Conservation (phyloP, 306 rosid species). For the Quercus glauca region DNA sequence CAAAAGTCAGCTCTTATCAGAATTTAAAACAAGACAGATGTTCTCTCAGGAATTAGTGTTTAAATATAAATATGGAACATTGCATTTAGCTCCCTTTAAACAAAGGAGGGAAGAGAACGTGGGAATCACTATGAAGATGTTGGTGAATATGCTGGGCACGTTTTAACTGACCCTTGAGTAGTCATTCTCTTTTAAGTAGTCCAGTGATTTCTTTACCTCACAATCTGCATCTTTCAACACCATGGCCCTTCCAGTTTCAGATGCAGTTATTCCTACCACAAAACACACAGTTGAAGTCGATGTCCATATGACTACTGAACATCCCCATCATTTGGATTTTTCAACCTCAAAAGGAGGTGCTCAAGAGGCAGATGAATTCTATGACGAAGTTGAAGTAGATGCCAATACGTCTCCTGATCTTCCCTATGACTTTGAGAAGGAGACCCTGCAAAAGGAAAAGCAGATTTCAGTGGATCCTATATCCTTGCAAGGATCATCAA, state of each 20-base stretch:
- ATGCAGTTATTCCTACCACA: background rate
- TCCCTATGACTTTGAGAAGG: constrained; percentile 1
- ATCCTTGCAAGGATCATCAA: constrained; percentile 44
- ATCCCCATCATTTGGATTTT: background rate
- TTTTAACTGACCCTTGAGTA: background rate
- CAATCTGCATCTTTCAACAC: constrained; percentile 15
- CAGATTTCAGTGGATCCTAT: constrained; percentile 77
- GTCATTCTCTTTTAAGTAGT: constrained; percentile 26
- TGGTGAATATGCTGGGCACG: constrained; percentile 37
- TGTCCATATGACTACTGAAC: constrained; percentile 4
- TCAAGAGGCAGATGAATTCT: background rate
- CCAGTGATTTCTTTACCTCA: background rate
- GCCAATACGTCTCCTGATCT: background rate
- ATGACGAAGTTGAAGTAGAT: background rate
- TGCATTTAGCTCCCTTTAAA: background rate
- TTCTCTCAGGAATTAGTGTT: background rate
- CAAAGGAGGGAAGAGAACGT: constrained; percentile 21
- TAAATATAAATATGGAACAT: background rate
- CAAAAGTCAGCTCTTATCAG: constrained; percentile 24
- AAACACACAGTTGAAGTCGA: constrained; percentile 6
- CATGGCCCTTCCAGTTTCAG: constrained; percentile 31
- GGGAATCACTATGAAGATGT: constrained; percentile 40
- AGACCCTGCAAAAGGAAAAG: constrained; percentile 52
- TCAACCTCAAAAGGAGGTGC: constrained; percentile 1
- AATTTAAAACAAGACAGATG: background rate